Percentiles rank a stretch among this genome's conserved stretches.
phyloP scores from a whole-genome alignment of 2,329 filamentous ascomycete genomes.

The Cadophora sp. region DNA sequence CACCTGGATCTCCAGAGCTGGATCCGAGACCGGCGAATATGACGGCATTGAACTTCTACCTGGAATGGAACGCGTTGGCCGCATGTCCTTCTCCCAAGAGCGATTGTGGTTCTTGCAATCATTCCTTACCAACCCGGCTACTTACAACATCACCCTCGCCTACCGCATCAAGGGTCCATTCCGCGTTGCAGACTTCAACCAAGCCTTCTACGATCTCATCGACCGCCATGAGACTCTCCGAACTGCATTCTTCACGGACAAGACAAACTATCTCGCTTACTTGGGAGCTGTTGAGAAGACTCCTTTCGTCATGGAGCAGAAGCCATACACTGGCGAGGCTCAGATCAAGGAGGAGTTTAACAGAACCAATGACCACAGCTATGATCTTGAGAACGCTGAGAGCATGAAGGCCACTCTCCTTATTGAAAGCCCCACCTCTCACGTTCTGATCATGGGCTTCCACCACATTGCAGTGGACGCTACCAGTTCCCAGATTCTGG shows the following conservation, averaged over 20 bases:
- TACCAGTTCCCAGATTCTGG: conserved; percentile 50
- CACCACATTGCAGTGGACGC: conserved; percentile 60
- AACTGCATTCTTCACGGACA: conserved; percentile 39
- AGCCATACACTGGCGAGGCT: conserved; percentile 23
- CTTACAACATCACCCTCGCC: conserved; percentile 38
- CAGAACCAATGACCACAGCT: conserved; percentile 22
- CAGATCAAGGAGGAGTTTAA: conserved; percentile 27
- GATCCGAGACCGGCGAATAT: conserved; percentile 22
- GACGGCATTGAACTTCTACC: conserved; percentile 23
- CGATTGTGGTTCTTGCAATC: conserved; percentile 40
- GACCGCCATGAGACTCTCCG: conserved; percentile 41
- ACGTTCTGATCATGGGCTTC: conserved; percentile 50
- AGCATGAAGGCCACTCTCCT: conserved; percentile 20
- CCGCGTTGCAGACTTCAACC: conserved; percentile 28
- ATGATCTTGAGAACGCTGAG: conserved; percentile 22
- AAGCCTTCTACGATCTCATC: conserved; percentile 34
- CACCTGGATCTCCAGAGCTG: conserved; percentile 21
- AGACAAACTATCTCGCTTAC: conserved; percentile 25
- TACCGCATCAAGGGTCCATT: conserved; percentile 37
- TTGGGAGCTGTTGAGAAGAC: conserved; percentile 27
- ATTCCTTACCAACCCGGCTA: conserved; percentile 39
- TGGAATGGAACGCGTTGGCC: conserved; percentile 20
- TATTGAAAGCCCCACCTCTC: conserved; percentile 40
- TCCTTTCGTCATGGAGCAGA: conserved; percentile 27
- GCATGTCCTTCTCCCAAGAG: conserved; percentile 28